These are phyloP conservation scores for Manihot esculenta DNA, from an alignment of 441 rosid genomes.

Conservation along the genomic window DNA sequence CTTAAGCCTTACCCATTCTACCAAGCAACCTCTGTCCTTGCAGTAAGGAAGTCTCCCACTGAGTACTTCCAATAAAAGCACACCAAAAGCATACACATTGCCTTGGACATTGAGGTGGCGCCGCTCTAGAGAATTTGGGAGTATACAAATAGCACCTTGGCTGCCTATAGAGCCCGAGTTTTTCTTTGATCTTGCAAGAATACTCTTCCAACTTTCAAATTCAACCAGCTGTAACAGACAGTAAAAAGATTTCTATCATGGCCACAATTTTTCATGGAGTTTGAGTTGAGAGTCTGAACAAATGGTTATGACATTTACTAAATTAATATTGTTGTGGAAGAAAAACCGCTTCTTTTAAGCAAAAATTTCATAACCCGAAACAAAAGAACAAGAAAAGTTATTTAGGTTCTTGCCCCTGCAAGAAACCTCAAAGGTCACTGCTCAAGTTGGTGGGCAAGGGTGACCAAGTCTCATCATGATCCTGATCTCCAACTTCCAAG, in stretches of 20 bases:
- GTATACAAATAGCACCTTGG: constrained; percentile 79
- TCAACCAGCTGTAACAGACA: constrained; percentile 74
- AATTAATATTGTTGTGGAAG: no score
- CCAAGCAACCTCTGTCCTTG: constrained; percentile 81
- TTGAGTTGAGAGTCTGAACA: neutral
- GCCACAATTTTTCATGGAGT: neutral
- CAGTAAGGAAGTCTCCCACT: constrained; percentile 91
- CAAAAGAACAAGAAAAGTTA: no score
- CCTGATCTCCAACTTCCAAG: neutral
- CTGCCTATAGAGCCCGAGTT: constrained; percentile 67
- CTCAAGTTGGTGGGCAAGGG: no score
- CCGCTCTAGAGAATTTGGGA: constrained; percentile 65
- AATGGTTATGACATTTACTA: neutral
- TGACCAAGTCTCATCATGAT: neutral
- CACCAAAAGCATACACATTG: constrained; percentile 77
- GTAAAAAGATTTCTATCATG: constrained; percentile 2
- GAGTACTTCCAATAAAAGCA: constrained; percentile 78
- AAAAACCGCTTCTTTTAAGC: no score
- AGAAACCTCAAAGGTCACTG: neutral
- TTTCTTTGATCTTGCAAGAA: constrained; percentile 84
- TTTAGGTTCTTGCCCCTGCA: no score
- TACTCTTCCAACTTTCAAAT: constrained; percentile 95
- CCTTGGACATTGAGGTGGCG: constrained; percentile 82
- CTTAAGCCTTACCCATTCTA: constrained; percentile 71
- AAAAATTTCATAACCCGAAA: no score